Conservation (phyloP, 768 basidiomycete genomes). For the Exsudoporus frostii region DNA sequence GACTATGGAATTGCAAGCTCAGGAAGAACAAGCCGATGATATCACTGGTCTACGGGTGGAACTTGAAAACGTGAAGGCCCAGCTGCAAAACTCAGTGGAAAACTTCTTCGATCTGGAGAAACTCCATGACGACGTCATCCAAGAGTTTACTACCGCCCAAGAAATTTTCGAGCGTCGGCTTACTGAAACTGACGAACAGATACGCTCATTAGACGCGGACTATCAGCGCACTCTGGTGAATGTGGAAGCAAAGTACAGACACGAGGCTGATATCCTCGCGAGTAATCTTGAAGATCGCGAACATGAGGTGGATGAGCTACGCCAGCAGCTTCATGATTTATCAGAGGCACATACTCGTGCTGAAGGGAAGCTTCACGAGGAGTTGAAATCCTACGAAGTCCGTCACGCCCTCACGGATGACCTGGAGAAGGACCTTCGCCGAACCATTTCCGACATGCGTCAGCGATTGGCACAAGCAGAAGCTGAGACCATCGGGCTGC, state of each 20-base stretch:
- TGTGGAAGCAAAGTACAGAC: constrained; percentile 35
- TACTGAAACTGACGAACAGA: constrained; percentile 18
- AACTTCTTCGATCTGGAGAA: constrained; percentile 26
- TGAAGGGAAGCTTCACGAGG: constrained; percentile 26
- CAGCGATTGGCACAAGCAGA: constrained; percentile 42
- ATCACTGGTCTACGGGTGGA: constrained; percentile 21
- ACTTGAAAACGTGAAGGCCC: constrained; percentile 23
- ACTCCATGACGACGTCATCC: constrained; percentile 21
- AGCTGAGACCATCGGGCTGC: constrained; percentile 33
- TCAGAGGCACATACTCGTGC: constrained; percentile 33
- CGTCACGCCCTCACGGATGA: constrained; percentile 32
- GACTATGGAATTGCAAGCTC: constrained; percentile 16
- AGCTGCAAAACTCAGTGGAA: constrained; percentile 20
- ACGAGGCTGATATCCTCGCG: constrained; percentile 36
- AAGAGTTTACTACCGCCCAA: constrained; percentile 24
- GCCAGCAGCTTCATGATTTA: constrained; percentile 39
- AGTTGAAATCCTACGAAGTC: constrained; percentile 26
- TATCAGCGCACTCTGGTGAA: constrained; percentile 12
- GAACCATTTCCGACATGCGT: constrained; percentile 36
- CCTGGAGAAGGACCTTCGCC: constrained; percentile 33
- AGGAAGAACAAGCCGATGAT: constrained; percentile 13
- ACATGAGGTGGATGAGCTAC: constrained; percentile 33
- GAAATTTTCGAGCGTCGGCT: constrained; percentile 33
- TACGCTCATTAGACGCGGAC: constrained; percentile 29
- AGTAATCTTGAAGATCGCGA: constrained; percentile 37